Evolutionary conservation across 768 basidiomycete species (phyloP), one percentile per base, ranked within the genome.

Genomic region (Kwoniella sp.): DNA sequence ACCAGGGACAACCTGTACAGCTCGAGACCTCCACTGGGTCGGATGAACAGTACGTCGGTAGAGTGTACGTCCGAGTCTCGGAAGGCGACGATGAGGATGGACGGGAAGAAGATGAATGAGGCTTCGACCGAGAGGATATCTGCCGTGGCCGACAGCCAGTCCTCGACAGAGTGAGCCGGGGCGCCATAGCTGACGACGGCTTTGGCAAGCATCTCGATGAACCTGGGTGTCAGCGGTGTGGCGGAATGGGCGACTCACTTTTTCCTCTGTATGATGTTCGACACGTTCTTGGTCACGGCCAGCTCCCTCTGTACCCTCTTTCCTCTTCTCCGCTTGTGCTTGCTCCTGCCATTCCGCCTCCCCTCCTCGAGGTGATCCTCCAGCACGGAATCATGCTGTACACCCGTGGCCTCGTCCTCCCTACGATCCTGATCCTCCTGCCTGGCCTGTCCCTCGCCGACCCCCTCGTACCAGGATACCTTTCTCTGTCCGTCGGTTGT

Each of bases 191-290:
- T 65, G 44, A 69, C 53, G 25, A 69, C 46, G 10, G 63, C 55
- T 45, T 65, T 69, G 20, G 67, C 67, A 3, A 69, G 57, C 48
- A 62, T 58, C 41, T 65, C 67, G 22, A 69, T 65, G 50, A 69
- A 69, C 27, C 60, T 60, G 46, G 10, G 20, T 8, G 12, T 46
- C 5, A 42, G 46, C 33, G 23, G 14, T 20, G 17, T n/a, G 12
- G 14, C 17, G 22, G 8, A 0, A 36, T 37, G n/a, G 34, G 39
- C 10, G 7, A 56, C 55, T 50, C 50, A 60, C 53, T 60, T 51
- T 50, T 69, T 65, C 17, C 67, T 39, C 55, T 69, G 61, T 17
- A 69, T 43, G 40, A 69, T 56, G 42, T 51, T 59, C 20, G 67
- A 53, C 7, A 65, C 56, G 50, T 69, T 59, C 34, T 56, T 60